Base-by-base conservation (phyloP, 768 basidiomycete species). In the Lactarius deliciosus region DNA sequence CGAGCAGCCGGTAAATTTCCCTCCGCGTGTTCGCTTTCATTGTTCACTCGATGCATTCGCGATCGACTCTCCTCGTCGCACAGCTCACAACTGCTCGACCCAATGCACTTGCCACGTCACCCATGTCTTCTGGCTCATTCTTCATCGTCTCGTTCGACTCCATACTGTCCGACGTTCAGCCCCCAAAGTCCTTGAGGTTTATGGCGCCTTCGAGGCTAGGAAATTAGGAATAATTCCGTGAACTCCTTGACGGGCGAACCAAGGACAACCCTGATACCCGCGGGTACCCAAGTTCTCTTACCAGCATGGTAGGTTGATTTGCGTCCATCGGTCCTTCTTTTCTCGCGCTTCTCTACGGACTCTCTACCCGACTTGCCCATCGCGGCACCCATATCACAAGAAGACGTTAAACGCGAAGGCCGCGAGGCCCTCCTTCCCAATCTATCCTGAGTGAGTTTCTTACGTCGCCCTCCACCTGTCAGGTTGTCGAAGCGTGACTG, bases 271-370 rank as follows among this genome's bases (percentile, higher is more conserved):
- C 8, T 32, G 32, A 58, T n/a, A 15, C 47, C 28, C 4, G 6
- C 57, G 25, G 34, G 30, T 58, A 8, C 2, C 25, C 25, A 28
- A 30, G 16, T 57, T 25, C n/a, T n/a, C 32, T 22, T 18, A 61
- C 34, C 15, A 34, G 16, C 1, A 15, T 22, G 54, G 43, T 11
- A 65, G 66, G 58, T 68, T 16, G 64, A 65, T 13, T 38, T 0
- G 66, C 66, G 2, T 11, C 32, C 65, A 58, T 28, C 63, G 38
- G 16, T 68, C 4, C 30, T 30, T 60, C 22, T 68, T 68, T 40
- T 50, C 41, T 45, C 66, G 66, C 11, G 63, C 56, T 47, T 65
- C 57, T 66, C n/a, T n/a, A n/a, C n/a, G n/a, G n/a, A n/a, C n/a
- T n/a, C n/a, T n/a, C 61, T 3, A 40, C 65, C n/a, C 43, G 38